These are phyloP conservation scores for Camellia japonica DNA, from an alignment of 148 eudicot species.

Conservation along the genomic window DNA sequence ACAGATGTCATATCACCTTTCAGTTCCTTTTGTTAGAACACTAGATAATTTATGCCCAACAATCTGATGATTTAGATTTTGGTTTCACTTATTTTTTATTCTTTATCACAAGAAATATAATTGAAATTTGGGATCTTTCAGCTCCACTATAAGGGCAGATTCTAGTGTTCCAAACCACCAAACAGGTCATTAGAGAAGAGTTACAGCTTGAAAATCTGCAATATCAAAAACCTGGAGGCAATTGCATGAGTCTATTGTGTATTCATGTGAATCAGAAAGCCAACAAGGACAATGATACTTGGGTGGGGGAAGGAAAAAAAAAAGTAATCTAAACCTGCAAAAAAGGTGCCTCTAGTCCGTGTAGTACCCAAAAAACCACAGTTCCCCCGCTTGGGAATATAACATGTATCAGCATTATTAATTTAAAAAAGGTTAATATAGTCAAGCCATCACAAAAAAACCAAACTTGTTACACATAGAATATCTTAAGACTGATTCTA, in stretches of 20 bases:
- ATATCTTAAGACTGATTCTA: neutral
- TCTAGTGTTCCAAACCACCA: too few species aligned
- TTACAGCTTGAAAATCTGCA: neutral
- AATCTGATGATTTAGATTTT: neutral
- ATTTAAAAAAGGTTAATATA: neutral
- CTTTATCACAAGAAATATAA: neutral
- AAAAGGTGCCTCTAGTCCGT: too few species aligned
- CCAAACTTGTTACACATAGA: neutral
- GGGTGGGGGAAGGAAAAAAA: too few species aligned
- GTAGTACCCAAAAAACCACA: too few species aligned
- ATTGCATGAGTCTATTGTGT: neutral
- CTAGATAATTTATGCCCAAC: neutral
- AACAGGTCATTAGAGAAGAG: neutral
- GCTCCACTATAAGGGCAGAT: neutral
- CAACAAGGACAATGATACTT: neutral
- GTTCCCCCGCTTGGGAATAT: too few species aligned
- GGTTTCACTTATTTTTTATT: neutral
- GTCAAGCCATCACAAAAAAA: slow-evolving; percentile 1
- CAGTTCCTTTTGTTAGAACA: neutral
- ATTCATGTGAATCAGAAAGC: neutral
- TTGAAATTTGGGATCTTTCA: neutral
- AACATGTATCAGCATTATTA: too few species aligned
- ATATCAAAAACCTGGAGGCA: neutral
- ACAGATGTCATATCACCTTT: neutral
- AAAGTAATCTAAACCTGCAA: too few species aligned